These are phyloP conservation scores for Saitozyma podzolica DNA, from an alignment of 768 basidiomycete genomes.

Conservation along the genomic window DNA sequence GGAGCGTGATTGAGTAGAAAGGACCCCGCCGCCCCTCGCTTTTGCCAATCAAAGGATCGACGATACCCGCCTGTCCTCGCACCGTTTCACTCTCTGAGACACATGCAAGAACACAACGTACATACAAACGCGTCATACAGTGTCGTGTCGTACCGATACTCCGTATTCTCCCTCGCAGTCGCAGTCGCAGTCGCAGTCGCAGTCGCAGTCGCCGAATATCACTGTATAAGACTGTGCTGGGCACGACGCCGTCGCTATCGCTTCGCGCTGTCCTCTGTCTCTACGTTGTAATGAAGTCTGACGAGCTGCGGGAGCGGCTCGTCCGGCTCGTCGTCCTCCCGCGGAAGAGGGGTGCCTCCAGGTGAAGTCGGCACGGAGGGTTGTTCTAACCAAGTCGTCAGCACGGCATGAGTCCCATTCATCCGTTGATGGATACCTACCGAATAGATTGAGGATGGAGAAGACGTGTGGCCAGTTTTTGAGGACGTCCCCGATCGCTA, in stretches of 20 bases:
- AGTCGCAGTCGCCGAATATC: no score
- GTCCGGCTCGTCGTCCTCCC: conserved; percentile 29
- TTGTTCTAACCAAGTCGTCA: not conserved
- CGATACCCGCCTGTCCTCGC: no score
- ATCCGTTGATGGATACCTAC: conserved; percentile 26
- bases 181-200: no score
- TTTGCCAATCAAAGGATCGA: no score
- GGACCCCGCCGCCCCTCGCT: no score
- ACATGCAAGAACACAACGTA: no score
- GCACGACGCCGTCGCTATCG: not conserved
- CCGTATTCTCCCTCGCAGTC: no score
- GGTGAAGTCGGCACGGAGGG: conserved; percentile 12
- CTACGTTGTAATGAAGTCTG: conserved; percentile 37
- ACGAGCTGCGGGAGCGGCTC: conserved; percentile 43
- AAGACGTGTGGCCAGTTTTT: conserved; percentile 55
- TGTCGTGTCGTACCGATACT: no score
- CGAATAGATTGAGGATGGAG: conserved; percentile 51
- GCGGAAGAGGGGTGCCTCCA: not conserved
- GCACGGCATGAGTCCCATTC: not conserved
- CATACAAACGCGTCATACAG: no score
- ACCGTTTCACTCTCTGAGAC: no score
- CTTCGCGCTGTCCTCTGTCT: conserved; percentile 1
- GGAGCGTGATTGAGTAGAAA: no score
- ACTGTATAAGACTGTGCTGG: no score
- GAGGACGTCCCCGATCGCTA: conserved; percentile 53